Evolutionary conservation across 345 rosid species (phyloP).

Genomic region (Firmiana major): DNA sequence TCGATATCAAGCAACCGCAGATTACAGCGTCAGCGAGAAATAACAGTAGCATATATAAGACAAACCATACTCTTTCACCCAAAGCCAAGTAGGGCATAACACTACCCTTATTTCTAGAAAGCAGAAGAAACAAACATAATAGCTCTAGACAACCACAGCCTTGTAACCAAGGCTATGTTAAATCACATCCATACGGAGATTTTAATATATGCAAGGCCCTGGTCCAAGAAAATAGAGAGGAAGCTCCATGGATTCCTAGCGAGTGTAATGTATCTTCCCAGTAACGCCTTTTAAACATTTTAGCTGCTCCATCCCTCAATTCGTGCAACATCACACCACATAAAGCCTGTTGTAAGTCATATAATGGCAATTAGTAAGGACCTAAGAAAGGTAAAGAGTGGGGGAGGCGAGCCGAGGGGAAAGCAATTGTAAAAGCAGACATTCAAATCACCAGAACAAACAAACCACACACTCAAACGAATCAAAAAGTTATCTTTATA

Average conservation of each 20-base stretch:
- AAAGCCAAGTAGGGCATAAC: background rate
- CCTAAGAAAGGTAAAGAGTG: background rate
- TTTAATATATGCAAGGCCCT: background rate
- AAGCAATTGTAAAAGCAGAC: no score
- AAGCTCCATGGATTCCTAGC: background rate
- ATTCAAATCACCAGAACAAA: background rate
- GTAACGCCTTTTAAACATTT: background rate
- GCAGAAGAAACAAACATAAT: background rate
- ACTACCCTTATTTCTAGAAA: constrained; percentile 11
- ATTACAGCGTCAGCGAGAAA: background rate
- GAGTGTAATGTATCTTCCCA: background rate
- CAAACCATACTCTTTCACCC: constrained; percentile 4
- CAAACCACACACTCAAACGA: background rate
- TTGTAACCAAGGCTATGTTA: background rate
- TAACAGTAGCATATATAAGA: background rate
- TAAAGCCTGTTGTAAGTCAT: background rate
- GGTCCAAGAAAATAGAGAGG: background rate
- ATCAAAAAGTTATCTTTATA: background rate
- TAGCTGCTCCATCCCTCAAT: background rate
- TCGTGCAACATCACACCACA: background rate
- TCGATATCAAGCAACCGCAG: background rate
- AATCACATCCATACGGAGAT: background rate
- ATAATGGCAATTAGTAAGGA: background rate
- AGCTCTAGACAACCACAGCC: background rate
- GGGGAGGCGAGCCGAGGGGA: no score